These are phyloP conservation scores for Populus tremula DNA, from an alignment of 345 rosid species.

Conservation along the genomic window DNA sequence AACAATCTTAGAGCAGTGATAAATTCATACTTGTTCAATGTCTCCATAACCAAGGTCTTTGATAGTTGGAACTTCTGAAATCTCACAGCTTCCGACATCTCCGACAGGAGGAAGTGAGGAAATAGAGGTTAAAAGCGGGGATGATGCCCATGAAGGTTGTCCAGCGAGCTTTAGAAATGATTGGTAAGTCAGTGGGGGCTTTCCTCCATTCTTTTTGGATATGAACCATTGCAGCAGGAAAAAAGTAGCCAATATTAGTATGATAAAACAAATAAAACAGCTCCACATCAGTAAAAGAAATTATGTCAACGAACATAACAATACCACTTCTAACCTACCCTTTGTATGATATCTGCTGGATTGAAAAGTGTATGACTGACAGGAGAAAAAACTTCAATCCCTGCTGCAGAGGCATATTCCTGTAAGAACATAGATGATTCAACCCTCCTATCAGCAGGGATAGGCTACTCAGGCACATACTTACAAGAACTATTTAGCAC, in stretches of 20 bases:
- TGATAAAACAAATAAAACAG: not conserved
- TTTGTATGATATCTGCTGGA: constrained; percentile 61
- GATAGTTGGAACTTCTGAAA: constrained; percentile 60
- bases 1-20: not conserved
- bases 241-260: not conserved
- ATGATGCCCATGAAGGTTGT: constrained; percentile 62
- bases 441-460: not conserved
- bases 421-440: constrained; percentile 21
- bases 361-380: constrained; percentile 86
- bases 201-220: constrained; percentile 69
- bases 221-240: not conserved
- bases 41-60: constrained; percentile 71
- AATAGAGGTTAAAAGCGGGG: constrained; percentile 44
- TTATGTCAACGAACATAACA: not conserved
- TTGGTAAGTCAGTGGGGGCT: constrained; percentile 72
- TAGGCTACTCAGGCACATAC: not conserved
- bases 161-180: constrained; percentile 91
- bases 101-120: constrained; percentile 73
- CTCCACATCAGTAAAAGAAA: not conserved
- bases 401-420: constrained; percentile 59
- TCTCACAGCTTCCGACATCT: constrained; percentile 46
- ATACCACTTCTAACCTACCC: constrained; percentile 38
- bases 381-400: constrained; percentile 78
- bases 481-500: not conserved
- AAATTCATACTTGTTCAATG: constrained; percentile 44